Percentiles rank a stretch among this genome's conserved stretches.
phyloP scores from a whole-genome alignment of 108 stramenopile species.

The Cyclostephanos tholiformis region DNA sequence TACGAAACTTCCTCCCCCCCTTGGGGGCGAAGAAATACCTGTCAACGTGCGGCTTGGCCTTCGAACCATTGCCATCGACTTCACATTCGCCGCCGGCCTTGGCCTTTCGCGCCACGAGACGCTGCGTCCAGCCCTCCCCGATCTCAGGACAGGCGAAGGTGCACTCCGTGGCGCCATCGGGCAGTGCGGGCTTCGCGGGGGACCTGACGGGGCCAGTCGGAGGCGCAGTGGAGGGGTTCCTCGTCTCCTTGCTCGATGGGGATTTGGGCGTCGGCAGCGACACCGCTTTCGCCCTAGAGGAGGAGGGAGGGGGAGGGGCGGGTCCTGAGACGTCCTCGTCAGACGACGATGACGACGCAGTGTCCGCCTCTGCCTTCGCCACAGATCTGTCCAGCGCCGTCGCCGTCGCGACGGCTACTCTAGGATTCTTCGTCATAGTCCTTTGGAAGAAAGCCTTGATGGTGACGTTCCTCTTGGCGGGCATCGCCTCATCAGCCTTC shows the following conservation, averaged over 20 bases:
- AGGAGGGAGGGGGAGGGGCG: neutral
- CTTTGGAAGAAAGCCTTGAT: constrained; percentile 19
- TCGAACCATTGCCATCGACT: neutral
- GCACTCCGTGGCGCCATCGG: constrained; percentile 4
- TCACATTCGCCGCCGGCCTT: neutral
- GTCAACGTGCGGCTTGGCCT: neutral
- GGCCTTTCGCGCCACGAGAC: constrained; percentile 11
- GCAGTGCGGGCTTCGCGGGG: constrained; percentile 1
- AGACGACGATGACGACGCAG: too few relatives aligned
- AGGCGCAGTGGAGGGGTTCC: too few relatives aligned
- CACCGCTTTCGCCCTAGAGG: neutral
- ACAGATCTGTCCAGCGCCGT: neutral
- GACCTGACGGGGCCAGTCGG: neutral
- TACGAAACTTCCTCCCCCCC: constrained; percentile 22
- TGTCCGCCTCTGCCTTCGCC: neutral
- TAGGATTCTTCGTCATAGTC: neutral
- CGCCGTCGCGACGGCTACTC: neutral
- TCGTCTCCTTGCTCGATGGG: neutral
- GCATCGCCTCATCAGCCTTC: neutral
- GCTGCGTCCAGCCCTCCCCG: constrained; percentile 27
- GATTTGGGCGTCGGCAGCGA: neutral
- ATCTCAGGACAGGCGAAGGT: constrained; percentile 18
- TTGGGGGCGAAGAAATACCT: constrained; percentile 19
- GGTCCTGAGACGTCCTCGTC: neutral
- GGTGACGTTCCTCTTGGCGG: constrained; percentile 4